Base-by-base conservation (phyloP, 2,329 filamentous ascomycete genomes). In the Trichoderma breve region DNA sequence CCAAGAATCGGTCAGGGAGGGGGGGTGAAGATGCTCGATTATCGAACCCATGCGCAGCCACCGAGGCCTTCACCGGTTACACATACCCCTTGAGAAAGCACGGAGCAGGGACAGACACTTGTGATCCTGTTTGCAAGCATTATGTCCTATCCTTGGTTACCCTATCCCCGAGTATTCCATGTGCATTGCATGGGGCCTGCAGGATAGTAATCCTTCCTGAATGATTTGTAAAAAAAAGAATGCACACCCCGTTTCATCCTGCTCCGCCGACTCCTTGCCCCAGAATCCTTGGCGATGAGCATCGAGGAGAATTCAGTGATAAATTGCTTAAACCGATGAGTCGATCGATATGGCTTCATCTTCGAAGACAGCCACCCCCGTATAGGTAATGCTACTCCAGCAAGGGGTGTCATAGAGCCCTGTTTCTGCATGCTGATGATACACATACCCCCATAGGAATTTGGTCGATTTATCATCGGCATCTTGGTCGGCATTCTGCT, bases 311-410 rank as follows among this genome's bases (percentile, higher is more conserved):
- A 36, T 11, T 5, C 60, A 39, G 60, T 28, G 32, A 39, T 21
- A 6, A 36, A 39, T 24, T 67, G 51, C 39, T 47, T 34, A 32
- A n/a, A 43, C 24, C 55, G 66, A 60, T 15, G 28, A 60, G 66
- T 43, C 26, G 55, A 60, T 69, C 66, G 66, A 69, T 26, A 69
- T 69, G 53, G n/a, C 32, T 21, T 57, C 43, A 28, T 32, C 32
- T 21, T 57, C 43, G 4, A 58, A 28, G 28, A 11, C n/a, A 14
- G 14, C 43, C 28, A 21, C 14, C 63, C 63, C 63, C 63, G 26
- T 32, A n/a, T 53, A 60, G 28, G 57, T 34, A 9, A 43, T 67
- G 39, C 34, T n/a, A 26, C 30, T 53, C 47, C 47, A 53, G 18
- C 36, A 15, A 34, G 64, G 53, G 32, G 51, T 58, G 47, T 43